Percentiles rank a stretch among this genome's conserved stretches.
Conservation (phyloP, 306 rosid genomes). For the Pachyrhizus erosus region DNA sequence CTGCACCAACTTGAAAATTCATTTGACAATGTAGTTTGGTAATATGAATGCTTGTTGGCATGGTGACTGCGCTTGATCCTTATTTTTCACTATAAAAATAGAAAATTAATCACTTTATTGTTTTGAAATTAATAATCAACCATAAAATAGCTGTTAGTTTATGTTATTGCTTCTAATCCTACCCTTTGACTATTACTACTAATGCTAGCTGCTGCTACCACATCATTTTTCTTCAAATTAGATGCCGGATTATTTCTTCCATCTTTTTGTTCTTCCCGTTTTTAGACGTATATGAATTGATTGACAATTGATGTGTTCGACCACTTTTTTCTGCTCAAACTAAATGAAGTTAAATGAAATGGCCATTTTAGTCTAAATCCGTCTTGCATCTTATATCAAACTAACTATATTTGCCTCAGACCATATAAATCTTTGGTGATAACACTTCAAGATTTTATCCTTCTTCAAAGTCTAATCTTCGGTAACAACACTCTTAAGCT, state of each 20-base stretch:
- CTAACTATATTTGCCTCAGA: not conserved
- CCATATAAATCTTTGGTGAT: not conserved
- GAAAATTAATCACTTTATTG: conserved; percentile 9
- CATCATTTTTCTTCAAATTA: conserved; percentile 24
- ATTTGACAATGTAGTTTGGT: conserved; percentile 32
- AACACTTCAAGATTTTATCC: conserved; percentile 17
- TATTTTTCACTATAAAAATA: not conserved
- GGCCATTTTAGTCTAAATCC: not conserved
- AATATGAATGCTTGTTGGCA: conserved; percentile 27
- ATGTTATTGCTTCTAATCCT: conserved; percentile 25
- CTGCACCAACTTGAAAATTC: conserved; percentile 27
- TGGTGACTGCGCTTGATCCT: conserved; percentile 33
- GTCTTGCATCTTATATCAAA: not conserved
- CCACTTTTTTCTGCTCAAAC: conserved; percentile 4
- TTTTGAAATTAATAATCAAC: conserved; percentile 23
- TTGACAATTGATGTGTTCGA: conserved; percentile 6
- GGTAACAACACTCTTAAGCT: not conserved
- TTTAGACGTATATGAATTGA: conserved; percentile 23
- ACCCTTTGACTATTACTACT: conserved; percentile 1
- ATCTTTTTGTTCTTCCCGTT: not conserved
- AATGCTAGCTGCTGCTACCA: not conserved
- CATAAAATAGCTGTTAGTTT: not conserved
- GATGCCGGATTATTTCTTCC: not conserved
- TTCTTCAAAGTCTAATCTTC: not conserved
- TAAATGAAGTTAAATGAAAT: conserved; percentile 16